Conservation (phyloP, 208 protist genomes). For the Trypanosoma conorhini region DNA sequence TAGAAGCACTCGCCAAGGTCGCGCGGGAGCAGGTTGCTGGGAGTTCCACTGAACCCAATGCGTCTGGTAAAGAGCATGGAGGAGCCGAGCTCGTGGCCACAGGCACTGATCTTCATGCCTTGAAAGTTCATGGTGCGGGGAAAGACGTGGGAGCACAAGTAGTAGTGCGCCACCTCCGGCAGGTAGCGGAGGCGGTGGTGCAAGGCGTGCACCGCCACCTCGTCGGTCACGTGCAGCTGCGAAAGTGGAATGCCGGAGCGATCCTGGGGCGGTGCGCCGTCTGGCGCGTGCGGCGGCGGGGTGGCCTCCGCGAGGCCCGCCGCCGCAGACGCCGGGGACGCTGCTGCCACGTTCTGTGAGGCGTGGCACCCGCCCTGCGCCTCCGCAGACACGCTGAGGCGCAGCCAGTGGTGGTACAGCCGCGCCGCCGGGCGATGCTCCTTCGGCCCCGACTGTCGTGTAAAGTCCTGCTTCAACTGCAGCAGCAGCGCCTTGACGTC, state of each 20-base stretch:
- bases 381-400: conserved; percentile 33
- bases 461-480: conserved; percentile 88
- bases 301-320: too few relatives aligned
- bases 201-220: conserved; percentile 59
- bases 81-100: conserved; percentile 94
- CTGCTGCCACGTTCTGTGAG: too few relatives aligned
- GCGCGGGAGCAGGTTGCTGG: conserved; percentile 92
- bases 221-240: conserved; percentile 81
- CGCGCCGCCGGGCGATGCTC: conserved; percentile 81
- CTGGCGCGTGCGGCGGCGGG: background rate
- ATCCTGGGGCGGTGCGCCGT: conserved; percentile 26
- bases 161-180: conserved; percentile 87
- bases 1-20: conserved; percentile 95
- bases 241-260: conserved; percentile 78
- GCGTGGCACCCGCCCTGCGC: conserved; percentile 16
- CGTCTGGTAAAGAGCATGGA: conserved; percentile 93
- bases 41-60: conserved; percentile 95
- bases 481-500: conserved; percentile 81
- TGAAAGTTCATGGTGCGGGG: conserved; percentile 89
- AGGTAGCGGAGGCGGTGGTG: conserved; percentile 61
- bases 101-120: conserved; percentile 93
- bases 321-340: too few relatives aligned
- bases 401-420: conserved; percentile 83
- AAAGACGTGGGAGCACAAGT: conserved; percentile 88
- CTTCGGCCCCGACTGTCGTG: conserved; percentile 81